Evolutionary conservation across 2,329 filamentous ascomycete genomes (phyloP), one percentile per base, ranked within the genome.

Genomic region (Fusarium cyanostomum): DNA sequence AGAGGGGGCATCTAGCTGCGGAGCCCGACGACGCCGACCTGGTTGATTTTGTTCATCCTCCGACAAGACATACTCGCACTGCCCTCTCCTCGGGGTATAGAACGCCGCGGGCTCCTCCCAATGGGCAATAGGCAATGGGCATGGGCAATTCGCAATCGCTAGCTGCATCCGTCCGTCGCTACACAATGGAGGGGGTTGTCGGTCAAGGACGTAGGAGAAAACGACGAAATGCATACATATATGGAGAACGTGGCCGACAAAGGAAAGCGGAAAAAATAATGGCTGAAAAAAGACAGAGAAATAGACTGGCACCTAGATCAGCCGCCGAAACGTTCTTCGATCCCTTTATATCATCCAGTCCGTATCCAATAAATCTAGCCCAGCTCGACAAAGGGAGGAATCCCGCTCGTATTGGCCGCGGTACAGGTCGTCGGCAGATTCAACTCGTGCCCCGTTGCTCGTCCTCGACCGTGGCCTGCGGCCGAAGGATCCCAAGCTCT

Each of bases 341-440:
- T 54, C 53, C 60, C 53, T 46, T 55, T 52, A 38, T 34, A 48
- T 56, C 63, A 53, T 63, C 52, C 58, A 58, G 49, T 55, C 52
- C 56, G 53, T 58, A 67, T 61, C 54, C 59, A 67, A 71, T 38
- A 59, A 45, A 48, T 63, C 66, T 65, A 48, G 57, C 48, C 52
- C 53, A 67, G 59, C 57, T 53, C 33, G 53, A 70, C 63, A 62
- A 68, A 69, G 42, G 60, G 56, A 51, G 56, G 58, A 67, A 52
- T 49, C 61, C 64, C 34, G 42, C 37, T 44, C 37, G 31, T 61
- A 39, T 43, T 39, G 57, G 49, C 59, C 35, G 42, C 48, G 39
- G 50, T 46, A 42, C 49, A 49, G 16, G 18, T 45, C 12, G 50
- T 59, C 37, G 58, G 56, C 35, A 46, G 30, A 41, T 27, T 52